A percentile compares a stretch with the other conserved stretches of the same genome.
Conservation (phyloP, 1,284 basidiomycete genomes). For the Ustilago nuda region DNA sequence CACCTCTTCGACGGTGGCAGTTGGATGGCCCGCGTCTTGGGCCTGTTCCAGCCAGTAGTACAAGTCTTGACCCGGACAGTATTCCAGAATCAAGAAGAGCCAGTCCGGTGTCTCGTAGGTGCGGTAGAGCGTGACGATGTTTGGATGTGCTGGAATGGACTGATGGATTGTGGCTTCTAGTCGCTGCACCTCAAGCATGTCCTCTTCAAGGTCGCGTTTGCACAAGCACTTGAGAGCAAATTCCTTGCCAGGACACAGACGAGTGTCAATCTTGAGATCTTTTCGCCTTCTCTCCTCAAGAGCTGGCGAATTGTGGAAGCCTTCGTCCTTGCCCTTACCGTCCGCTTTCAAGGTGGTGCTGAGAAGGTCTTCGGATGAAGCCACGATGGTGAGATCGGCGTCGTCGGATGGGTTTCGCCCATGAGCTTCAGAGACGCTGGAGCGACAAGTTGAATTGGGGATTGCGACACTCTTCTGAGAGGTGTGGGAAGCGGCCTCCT, state of each 20-base stretch:
- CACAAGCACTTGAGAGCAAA: constrained; percentile 96
- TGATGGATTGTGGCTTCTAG: constrained; percentile 89
- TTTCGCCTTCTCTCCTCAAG: constrained; percentile 49
- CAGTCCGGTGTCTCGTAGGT: constrained; percentile 78
- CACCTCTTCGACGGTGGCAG: constrained; percentile 15
- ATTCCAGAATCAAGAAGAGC: constrained; percentile 85
- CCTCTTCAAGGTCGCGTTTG: constrained; percentile 71
- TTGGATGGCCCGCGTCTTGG: constrained; percentile 61
- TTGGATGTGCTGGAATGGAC: constrained; percentile 87
- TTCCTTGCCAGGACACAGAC: constrained; percentile 72
- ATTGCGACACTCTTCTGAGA: constrained; percentile 26
- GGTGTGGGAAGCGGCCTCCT: constrained; percentile 21
- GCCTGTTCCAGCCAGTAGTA: constrained; percentile 88
- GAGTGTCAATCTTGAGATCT: constrained; percentile 42
- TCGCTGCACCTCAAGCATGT: constrained; percentile 65
- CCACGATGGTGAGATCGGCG: constrained; percentile 42
- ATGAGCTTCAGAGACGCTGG: background rate
- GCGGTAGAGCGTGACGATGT: constrained; percentile 90
- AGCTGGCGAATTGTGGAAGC: constrained; percentile 48
- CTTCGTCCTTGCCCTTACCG: constrained; percentile 27
- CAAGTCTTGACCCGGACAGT: constrained; percentile 90
- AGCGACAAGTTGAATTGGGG: constrained; percentile 17
- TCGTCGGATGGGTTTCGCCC: constrained; percentile 24
- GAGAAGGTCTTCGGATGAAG: constrained; percentile 43
- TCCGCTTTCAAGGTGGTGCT: constrained; percentile 48